A percentile compares a stretch with the other conserved stretches of the same genome.
phyloP scores from a whole-genome alignment of 805 yeast species.

The Cyberlindnera suaveolens region DNA sequence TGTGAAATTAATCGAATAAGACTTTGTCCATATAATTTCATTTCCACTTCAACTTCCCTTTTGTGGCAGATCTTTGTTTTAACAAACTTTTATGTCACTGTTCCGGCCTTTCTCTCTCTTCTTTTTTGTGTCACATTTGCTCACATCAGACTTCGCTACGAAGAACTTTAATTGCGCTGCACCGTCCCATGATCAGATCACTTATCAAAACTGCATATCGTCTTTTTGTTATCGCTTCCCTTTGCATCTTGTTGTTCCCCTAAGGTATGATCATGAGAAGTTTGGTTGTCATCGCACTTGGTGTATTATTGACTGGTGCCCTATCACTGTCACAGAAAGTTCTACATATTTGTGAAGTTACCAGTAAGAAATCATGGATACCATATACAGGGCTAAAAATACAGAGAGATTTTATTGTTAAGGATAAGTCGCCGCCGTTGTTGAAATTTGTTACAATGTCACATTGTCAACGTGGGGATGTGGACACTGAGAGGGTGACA shows the following conservation, averaged over 20 bases:
- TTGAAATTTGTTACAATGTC: slow-evolving; percentile 40
- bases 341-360: slow-evolving; percentile 28
- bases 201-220: slow-evolving; percentile 4
- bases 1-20: too few relatives aligned
- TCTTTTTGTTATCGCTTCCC: slow-evolving; percentile 3
- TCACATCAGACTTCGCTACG: too few relatives aligned
- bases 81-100: too few relatives aligned
- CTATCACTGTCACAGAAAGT: too few relatives aligned
- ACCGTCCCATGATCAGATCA: slow-evolving; percentile 7
- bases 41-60: too few relatives aligned
- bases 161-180: neutral
- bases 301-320: too few relatives aligned
- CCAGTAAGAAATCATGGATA: slow-evolving; percentile 16
- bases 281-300: too few relatives aligned
- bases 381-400: slow-evolving; percentile 54
- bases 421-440: slow-evolving; percentile 30
- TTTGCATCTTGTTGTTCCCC: slow-evolving; percentile 3
- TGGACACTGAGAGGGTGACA: slow-evolving; percentile 35
- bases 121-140: too few relatives aligned
- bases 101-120: too few relatives aligned
- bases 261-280: slow-evolving; percentile 4
- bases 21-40: too few relatives aligned
- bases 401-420: slow-evolving; percentile 40
- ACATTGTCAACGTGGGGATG: slow-evolving; percentile 46
- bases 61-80: too few relatives aligned